Conservation (phyloP, 2,329 filamentous ascomycete genomes). For the Falciphora oryzae region DNA sequence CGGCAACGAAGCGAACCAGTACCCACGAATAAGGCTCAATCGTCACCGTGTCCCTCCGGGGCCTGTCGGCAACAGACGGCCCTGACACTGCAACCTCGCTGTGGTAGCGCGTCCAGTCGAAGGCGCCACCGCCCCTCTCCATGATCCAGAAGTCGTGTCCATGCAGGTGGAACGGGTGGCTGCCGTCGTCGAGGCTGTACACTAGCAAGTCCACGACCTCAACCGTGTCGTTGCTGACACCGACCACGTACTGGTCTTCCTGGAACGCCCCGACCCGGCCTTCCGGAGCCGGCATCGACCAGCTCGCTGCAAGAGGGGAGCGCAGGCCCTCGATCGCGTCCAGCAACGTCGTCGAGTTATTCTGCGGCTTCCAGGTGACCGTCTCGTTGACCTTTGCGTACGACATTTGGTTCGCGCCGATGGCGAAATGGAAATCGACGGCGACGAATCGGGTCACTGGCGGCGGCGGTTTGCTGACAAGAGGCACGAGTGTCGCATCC, state of each 20-base stretch:
- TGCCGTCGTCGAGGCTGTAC: conserved; percentile 13
- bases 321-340: conserved; percentile 9
- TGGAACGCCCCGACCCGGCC: conserved; percentile 9
- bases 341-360: conserved; percentile 12
- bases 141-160: conserved; percentile 36
- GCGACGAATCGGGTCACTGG: conserved; percentile 11
- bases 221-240: conserved; percentile 34
- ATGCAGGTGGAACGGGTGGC: conserved; percentile 52
- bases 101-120: conserved; percentile 13
- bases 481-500: conserved; percentile 10
- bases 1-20: conserved; percentile 46
- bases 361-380: conserved; percentile 12
- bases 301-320: not conserved
- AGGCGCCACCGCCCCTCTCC: conserved; percentile 10
- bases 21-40: conserved; percentile 8
- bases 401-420: conserved; percentile 13
- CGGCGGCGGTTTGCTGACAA: conserved; percentile 5
- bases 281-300: not conserved
- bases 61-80: not conserved
- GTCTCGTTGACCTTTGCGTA: conserved; percentile 14
- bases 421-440: conserved; percentile 14
- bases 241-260: conserved; percentile 12
- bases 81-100: conserved; percentile 9
- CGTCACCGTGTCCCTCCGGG: conserved; percentile 9
- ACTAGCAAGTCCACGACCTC: conserved; percentile 48